A percentile compares a stretch with the other conserved stretches of the same genome.
Evolutionary conservation across 495 filamentous ascomycete genomes (phyloP).

Genomic region (Hypoxylon perforatum): DNA sequence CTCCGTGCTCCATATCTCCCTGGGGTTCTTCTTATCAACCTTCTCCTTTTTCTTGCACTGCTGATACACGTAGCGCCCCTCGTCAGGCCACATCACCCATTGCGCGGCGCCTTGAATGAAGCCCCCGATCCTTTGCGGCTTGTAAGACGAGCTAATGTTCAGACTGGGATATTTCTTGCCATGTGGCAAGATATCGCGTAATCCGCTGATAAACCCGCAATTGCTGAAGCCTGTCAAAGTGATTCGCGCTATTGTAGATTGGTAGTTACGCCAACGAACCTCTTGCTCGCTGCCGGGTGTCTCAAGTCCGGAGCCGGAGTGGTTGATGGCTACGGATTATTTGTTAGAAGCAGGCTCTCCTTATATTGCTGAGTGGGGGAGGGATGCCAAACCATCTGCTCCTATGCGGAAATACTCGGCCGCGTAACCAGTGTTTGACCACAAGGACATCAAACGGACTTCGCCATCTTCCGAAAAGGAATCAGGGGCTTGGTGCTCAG

Average conservation of each 20-base stretch:
- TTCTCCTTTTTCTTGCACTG: slow-evolving; percentile 25
- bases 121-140: slow-evolving; percentile 22
- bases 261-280: slow-evolving; percentile 31
- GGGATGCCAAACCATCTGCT: slow-evolving; percentile 22
- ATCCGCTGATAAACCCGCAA: slow-evolving; percentile 25
- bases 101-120: slow-evolving; percentile 21
- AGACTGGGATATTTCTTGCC: slow-evolving; percentile 28
- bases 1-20: slow-evolving; percentile 28
- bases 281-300: slow-evolving; percentile 23
- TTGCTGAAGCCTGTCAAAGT: slow-evolving; percentile 21
- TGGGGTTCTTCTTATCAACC: slow-evolving; percentile 25
- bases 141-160: slow-evolving; percentile 5
- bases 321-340: slow-evolving; percentile 18
- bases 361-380: background rate
- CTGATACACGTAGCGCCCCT: slow-evolving; percentile 27
- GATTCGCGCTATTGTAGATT: slow-evolving; percentile 28
- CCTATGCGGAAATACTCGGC: slow-evolving; percentile 22
- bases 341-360: background rate
- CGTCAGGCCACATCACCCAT: slow-evolving; percentile 27
- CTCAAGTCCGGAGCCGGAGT: slow-evolving; percentile 23
- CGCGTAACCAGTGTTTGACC: slow-evolving; percentile 15
- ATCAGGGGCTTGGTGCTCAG: slow-evolving; percentile 26
- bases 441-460: slow-evolving; percentile 18
- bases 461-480: slow-evolving; percentile 12
- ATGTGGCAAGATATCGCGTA: slow-evolving; percentile 25